A percentile compares a stretch with the other conserved stretches of the same genome.
phyloP scores from a whole-genome alignment of 306 rosid species.

The Senna tora region DNA sequence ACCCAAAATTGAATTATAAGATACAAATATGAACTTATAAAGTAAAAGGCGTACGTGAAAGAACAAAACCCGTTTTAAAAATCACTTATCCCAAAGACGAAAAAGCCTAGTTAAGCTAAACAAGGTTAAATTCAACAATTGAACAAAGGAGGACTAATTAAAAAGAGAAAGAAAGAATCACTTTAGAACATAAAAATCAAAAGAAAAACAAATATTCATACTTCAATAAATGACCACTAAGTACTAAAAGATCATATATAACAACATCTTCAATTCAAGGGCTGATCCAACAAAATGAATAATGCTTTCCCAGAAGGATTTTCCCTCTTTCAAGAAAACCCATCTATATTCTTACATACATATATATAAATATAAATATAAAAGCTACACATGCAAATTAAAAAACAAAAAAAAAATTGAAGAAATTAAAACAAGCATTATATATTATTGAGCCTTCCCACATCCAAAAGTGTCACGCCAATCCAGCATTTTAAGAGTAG shows the following conservation, averaged over 20 bases:
- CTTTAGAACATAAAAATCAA: background rate
- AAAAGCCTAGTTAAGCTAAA: too few relatives aligned
- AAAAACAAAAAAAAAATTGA: background rate
- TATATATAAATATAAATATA: too few relatives aligned
- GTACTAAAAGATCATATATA: too few relatives aligned
- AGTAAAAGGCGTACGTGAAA: background rate
- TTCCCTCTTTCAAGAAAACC: background rate
- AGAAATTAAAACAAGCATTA: background rate
- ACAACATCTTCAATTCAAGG: too few relatives aligned
- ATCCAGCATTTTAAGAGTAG: conserved; percentile 71
- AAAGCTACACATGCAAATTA: too few relatives aligned
- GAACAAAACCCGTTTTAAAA: too few relatives aligned
- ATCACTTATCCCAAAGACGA: too few relatives aligned
- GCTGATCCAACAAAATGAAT: conserved; percentile 31
- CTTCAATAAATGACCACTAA: conserved; percentile 21
- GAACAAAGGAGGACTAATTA: background rate
- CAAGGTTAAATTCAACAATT: too few relatives aligned
- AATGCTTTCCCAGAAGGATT: conserved; percentile 6
- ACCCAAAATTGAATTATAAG: too few relatives aligned
- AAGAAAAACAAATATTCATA: conserved; percentile 23
- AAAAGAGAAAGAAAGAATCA: background rate
- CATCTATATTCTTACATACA: background rate
- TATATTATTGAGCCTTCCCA: conserved; percentile 31
- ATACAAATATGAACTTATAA: background rate
- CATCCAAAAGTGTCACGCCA: conserved; percentile 78